Conservation (phyloP, 495 filamentous ascomycete genomes). For the Lepidopterella palustris region DNA sequence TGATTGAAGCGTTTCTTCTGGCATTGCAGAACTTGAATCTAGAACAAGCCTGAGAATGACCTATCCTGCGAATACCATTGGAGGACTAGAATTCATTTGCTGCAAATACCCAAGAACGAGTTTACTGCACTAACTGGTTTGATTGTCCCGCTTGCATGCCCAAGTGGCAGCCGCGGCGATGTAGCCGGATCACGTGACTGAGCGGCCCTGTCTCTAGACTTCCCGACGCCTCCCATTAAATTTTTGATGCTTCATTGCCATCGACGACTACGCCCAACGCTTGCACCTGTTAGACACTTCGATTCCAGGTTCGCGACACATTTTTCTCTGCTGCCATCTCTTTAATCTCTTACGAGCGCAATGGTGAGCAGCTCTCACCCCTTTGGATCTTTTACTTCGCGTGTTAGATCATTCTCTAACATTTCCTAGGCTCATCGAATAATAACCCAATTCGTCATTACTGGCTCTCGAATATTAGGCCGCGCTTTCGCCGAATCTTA, state of each 20-base stretch:
- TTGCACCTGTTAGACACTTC: neutral
- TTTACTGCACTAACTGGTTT: too few species aligned
- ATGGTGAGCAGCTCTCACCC: neutral
- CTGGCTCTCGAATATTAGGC: constrained; percentile 83
- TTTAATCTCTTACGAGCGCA: neutral
- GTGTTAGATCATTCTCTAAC: constrained; percentile 1
- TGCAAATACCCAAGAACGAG: too few species aligned
- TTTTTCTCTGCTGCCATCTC: neutral
- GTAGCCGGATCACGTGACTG: neutral
- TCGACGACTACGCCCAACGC: neutral
- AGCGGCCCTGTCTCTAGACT: neutral
- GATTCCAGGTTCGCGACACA: neutral
- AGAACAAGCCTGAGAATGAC: too few species aligned
- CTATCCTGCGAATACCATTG: too few species aligned
- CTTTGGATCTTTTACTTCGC: neutral
- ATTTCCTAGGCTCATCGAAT: constrained; percentile 77
- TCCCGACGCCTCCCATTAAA: neutral
- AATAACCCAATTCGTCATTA: constrained; percentile 85
- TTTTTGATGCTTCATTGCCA: neutral
- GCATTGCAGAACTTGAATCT: too few species aligned
- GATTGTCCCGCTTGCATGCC: too few species aligned
- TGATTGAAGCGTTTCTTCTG: neutral
- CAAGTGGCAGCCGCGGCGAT: neutral
- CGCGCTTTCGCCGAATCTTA: constrained; percentile 67
- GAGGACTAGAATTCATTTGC: too few species aligned